These are phyloP conservation scores for Cornus suecica DNA, from an alignment of 148 eudicot species.

Conservation along the genomic window DNA sequence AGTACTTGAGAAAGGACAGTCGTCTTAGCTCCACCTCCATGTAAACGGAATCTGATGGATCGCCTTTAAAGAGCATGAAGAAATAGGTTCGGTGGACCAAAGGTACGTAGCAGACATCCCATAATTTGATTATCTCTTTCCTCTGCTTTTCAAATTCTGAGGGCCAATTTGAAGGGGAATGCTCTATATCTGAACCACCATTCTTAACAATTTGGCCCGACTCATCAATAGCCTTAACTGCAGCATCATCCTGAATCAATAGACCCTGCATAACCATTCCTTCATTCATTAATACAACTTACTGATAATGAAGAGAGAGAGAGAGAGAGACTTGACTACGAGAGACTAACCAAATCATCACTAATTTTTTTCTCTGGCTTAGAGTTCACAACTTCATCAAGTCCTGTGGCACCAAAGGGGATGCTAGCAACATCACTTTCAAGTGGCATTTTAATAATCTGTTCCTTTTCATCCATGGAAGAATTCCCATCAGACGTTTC, in stretches of 20 bases:
- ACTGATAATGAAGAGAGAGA: background rate
- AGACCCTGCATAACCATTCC: constrained; percentile 14
- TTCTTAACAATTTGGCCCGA: constrained; percentile 17
- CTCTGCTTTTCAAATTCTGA: constrained; percentile 63
- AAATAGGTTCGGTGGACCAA: constrained; percentile 79
- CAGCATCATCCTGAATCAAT: constrained; percentile 27
- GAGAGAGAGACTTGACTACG: background rate
- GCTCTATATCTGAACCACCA: constrained; percentile 12
- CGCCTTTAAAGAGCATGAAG: constrained; percentile 84
- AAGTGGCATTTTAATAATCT: constrained; percentile 21
- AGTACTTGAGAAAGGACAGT: constrained; percentile 67
- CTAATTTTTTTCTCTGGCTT: constrained; percentile 23
- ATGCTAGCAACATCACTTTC: constrained; percentile 27
- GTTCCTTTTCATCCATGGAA: constrained; percentile 37
- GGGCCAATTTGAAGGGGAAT: constrained; percentile 41
- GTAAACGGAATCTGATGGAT: constrained; percentile 82
- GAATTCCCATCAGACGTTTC: constrained; percentile 23
- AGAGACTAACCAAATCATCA: constrained; percentile 42
- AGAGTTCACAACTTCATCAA: constrained; percentile 18
- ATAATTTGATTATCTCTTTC: constrained; percentile 62
- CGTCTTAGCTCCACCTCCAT: constrained; percentile 89
- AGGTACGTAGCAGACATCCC: constrained; percentile 80
- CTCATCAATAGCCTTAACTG: constrained; percentile 26
- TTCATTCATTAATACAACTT: background rate
- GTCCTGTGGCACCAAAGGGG: constrained; percentile 13